Percentiles rank a stretch among this genome's conserved stretches.
Conservation (phyloP, 208 protist genomes). For the Acanthamoeba lugdunensis region DNA sequence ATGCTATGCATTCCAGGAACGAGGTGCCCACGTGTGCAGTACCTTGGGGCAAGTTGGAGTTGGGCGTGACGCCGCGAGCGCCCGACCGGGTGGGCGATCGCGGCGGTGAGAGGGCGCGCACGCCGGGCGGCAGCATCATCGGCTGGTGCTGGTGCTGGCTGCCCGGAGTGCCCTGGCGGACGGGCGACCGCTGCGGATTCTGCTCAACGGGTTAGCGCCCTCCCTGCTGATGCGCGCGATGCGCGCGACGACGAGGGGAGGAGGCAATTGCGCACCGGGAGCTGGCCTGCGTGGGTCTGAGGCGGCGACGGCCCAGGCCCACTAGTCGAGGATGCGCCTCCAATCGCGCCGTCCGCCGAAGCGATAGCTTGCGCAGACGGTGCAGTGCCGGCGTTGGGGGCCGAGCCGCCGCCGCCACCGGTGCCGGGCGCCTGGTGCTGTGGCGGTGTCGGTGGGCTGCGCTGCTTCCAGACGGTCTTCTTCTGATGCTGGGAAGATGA, state of each 20-base stretch:
- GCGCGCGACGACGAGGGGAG: background rate
- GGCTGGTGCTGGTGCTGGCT: background rate
- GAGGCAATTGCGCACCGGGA: background rate
- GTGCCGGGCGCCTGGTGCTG: background rate
- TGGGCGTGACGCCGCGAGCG: background rate
- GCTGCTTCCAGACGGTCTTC: constrained; percentile 34
- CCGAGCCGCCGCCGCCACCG: background rate
- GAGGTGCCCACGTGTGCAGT: background rate
- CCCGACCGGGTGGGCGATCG: constrained; percentile 18
- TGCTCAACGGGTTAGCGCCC: too few species aligned
- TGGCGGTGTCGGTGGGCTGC: background rate
- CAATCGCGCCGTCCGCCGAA: too few species aligned
- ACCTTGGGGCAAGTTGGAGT: background rate
- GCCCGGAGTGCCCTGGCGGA: background rate
- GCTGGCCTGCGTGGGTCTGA: too few species aligned
- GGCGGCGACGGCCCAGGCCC: too few species aligned
- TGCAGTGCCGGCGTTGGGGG: background rate
- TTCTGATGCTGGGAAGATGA: constrained; percentile 6
- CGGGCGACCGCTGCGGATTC: background rate
- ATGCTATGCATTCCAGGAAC: background rate
- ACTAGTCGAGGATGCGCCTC: too few species aligned
- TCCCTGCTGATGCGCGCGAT: too few species aligned
- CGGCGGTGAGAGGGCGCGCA: constrained; percentile 9
- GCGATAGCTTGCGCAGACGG: background rate
- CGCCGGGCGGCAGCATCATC: background rate